Percentiles rank a stretch among this genome's conserved stretches.
phyloP scores from a whole-genome alignment of 176 grass and related monocot genomes.

The Bromus sterilis region DNA sequence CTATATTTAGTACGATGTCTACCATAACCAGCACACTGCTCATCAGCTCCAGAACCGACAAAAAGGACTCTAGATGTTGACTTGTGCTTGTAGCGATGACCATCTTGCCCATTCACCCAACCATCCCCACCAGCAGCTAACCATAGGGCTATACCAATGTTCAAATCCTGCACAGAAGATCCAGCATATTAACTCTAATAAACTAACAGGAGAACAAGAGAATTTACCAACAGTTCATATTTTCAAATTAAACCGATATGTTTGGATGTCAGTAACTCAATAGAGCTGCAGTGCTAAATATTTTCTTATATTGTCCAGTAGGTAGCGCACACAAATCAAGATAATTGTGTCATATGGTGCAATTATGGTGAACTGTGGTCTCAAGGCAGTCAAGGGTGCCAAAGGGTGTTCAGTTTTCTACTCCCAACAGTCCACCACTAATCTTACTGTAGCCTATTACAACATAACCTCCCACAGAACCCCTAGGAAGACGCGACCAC shows the following conservation, averaged over 20 bases:
- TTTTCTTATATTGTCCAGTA: not conserved
- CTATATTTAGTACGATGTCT: conserved; percentile 88
- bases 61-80: conserved; percentile 71
- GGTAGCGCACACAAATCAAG: not conserved
- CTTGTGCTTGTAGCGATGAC: conserved; percentile 50
- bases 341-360: not conserved
- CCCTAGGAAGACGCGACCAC: not conserved
- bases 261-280: not conserved
- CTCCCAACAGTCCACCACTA: not conserved
- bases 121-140: conserved; percentile 89
- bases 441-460: not conserved
- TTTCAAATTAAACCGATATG: not conserved
- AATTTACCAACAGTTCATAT: not conserved
- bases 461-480: not conserved
- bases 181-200: not conserved
- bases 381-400: not conserved
- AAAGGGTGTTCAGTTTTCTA: not conserved
- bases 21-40: conserved; percentile 95
- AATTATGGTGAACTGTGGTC: not conserved
- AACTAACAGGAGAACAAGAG: not conserved
- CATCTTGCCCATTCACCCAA: conserved; percentile 67
- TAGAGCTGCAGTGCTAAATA: not conserved
- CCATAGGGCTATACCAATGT: conserved; percentile 89
- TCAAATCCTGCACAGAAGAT: conserved; percentile 63
- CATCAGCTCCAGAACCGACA: conserved; percentile 90